phyloP scores from a whole-genome alignment of 768 basidiomycete species.

The Leccinellum albellum region DNA sequence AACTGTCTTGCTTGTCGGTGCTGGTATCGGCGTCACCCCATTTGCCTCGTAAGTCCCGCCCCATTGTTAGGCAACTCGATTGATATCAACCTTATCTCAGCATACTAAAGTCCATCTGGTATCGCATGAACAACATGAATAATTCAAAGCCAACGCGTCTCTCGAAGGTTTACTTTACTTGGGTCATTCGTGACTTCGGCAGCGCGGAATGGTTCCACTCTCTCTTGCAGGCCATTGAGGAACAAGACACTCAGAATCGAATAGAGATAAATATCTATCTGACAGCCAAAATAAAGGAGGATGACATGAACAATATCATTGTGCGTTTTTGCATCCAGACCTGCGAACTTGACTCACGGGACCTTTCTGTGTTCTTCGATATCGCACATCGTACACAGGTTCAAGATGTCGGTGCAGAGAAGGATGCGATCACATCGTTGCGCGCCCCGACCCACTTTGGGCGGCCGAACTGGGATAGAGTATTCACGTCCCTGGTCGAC shows the following conservation, averaged over 20 bases:
- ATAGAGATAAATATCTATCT: constrained; percentile 96
- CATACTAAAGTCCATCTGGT: constrained; percentile 90
- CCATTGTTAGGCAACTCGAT: neutral
- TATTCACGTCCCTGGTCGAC: constrained; percentile 68
- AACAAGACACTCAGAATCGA: constrained; percentile 78
- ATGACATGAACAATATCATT: constrained; percentile 91
- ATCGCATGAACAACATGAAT: constrained; percentile 89
- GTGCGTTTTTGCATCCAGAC: constrained; percentile 36
- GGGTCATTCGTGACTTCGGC: constrained; percentile 93
- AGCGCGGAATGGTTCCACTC: constrained; percentile 93
- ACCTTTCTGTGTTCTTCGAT: neutral
- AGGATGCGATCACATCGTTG: constrained; percentile 85
- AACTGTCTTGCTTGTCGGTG: constrained; percentile 84
- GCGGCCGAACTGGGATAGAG: constrained; percentile 80
- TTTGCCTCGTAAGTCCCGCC: constrained; percentile 76
- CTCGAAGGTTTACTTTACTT: constrained; percentile 90
- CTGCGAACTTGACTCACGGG: constrained; percentile 1
- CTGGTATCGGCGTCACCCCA: constrained; percentile 95
- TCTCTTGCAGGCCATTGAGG: constrained; percentile 87
- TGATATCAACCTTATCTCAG: constrained; percentile 33
- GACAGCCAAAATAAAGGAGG: constrained; percentile 85
- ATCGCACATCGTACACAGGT: constrained; percentile 37
- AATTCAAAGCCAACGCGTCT: constrained; percentile 72
- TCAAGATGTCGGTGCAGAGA: constrained; percentile 89
- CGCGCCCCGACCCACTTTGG: constrained; percentile 93